Base-by-base conservation (phyloP, 495 filamentous ascomycete genomes). In the Penicillium tannophilum region DNA sequence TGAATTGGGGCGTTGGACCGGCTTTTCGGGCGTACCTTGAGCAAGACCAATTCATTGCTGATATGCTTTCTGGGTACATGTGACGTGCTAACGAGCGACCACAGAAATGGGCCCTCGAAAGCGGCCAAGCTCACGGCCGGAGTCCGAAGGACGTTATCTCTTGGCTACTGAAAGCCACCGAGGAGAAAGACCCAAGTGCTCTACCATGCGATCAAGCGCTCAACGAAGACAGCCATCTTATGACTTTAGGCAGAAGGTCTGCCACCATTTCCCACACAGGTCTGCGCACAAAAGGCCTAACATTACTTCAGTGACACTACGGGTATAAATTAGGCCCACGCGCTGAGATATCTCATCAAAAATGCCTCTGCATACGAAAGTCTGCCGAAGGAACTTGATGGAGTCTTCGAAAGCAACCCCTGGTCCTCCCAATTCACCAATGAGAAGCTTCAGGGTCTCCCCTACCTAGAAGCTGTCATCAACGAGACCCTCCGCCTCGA, bases 401-500 rank as follows among this genome's bases (percentile, higher is more conserved):
- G 26, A 3, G 14, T 5, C 28, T 19, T 31, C 9, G 47, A 12
- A 35, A 35, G 4, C 16, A n/a, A 1, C 1, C 2, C 47, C 3
- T 14, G 19, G 12, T 6, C 14, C 36, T 17, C 36, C n/a, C 14
- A 50, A 4, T 30, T 50, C 12, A 17, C 16, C 3, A 50, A 50
- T 12, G 47, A 50, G 8, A 50, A 50, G 26, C 26, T 50, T 17
- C 8, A 7, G 0, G 3, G 39, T 2, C 20, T 79, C 1, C 69
- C 72, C 2, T 72, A 78, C 52, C 67, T 86, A 14, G 76, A 82
- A 31, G 72, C 68, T 11, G 65, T 81, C 30, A 84, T 86, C 63
- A 80, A 80, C 49, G 83, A 87, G 64, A 72, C 82, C 0, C 67
- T 86, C 28, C 71, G 82, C 8, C 63, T 86, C n/a, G 74, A 82